These are phyloP conservation scores for Ambispora gerdemannii DNA, from an alignment of 192 early-diverging fungal genomes.

Conservation along the genomic window DNA sequence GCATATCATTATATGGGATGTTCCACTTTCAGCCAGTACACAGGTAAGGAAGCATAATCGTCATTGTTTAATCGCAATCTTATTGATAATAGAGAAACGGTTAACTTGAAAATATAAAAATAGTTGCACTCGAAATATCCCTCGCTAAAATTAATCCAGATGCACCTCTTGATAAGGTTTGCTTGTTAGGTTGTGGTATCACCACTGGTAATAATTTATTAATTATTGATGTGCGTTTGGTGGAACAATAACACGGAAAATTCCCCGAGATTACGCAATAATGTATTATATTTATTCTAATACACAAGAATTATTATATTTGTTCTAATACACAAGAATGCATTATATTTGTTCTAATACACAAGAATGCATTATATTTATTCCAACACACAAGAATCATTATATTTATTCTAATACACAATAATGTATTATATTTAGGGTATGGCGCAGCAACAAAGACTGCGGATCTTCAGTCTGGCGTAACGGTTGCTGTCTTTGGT, in stretches of 20 bases:
- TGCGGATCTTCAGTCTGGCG: slow-evolving; percentile 81
- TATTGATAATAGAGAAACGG: neutral
- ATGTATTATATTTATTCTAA: no score
- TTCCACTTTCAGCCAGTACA: slow-evolving; percentile 96
- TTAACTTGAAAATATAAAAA: slow-evolving; percentile 4
- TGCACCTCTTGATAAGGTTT: slow-evolving; percentile 81
- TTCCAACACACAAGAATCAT: no score
- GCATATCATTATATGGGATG: slow-evolving; percentile 97
- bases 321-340: no score
- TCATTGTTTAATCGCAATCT: no score
- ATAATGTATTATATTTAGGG: slow-evolving; percentile 6
- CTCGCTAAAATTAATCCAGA: slow-evolving; percentile 79
- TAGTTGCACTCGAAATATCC: slow-evolving; percentile 85
- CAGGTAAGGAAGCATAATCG: slow-evolving; percentile 41
- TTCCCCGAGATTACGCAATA: no score
- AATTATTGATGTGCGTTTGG: no score
- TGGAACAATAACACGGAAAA: no score
- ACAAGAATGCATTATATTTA: no score
- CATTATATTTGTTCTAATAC: no score
- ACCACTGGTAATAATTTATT: slow-evolving; percentile 67
- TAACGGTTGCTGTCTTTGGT: slow-evolving; percentile 87
- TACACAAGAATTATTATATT: no score
- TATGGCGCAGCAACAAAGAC: slow-evolving; percentile 94
- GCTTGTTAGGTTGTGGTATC: slow-evolving; percentile 93
- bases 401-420: no score